Conservation (phyloP, 495 filamentous ascomycete genomes). For the Oidiodendron maius region DNA sequence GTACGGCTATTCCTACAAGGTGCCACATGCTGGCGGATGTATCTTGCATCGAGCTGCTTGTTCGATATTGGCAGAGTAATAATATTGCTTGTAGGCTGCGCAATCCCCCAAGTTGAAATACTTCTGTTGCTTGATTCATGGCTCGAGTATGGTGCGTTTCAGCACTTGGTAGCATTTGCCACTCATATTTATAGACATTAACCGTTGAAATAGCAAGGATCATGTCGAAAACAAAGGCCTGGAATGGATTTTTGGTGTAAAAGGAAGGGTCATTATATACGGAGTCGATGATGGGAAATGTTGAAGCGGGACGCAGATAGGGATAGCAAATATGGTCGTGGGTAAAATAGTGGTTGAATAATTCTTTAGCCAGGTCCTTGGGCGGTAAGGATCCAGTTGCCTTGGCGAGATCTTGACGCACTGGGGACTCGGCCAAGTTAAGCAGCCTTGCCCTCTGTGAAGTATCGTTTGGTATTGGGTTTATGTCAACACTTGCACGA, state of each 20-base stretch:
- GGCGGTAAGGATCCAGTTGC: slow-evolving; percentile 10
- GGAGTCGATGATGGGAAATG: slow-evolving; percentile 6
- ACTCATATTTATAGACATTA: slow-evolving; percentile 22
- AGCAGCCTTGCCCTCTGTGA: not conserved
- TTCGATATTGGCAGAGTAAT: slow-evolving; percentile 23
- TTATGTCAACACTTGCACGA: slow-evolving; percentile 6
- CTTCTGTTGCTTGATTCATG: slow-evolving; percentile 8
- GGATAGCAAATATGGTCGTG: slow-evolving; percentile 26
- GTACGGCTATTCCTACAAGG: slow-evolving; percentile 23
- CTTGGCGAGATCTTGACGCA: not conserved
- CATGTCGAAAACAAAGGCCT: slow-evolving; percentile 23
- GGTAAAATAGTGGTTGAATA: slow-evolving; percentile 21
- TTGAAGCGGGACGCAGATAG: slow-evolving; percentile 10
- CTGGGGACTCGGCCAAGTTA: not conserved
- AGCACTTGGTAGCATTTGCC: slow-evolving; percentile 21
- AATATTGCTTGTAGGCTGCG: slow-evolving; percentile 23
- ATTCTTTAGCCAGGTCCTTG: slow-evolving; percentile 15
- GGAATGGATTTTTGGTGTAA: slow-evolving; percentile 12
- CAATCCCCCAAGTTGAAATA: slow-evolving; percentile 16
- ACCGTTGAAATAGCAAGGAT: slow-evolving; percentile 21
- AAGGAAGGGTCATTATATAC: slow-evolving; percentile 17
- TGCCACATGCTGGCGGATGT: slow-evolving; percentile 26
- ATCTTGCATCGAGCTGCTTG: slow-evolving; percentile 23
- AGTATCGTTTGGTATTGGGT: not conserved
- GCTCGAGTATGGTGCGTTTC: slow-evolving; percentile 20